Evolutionary conservation across 2,329 filamentous ascomycete genomes (phyloP), one percentile per base, ranked within the genome.

Genomic region (Aurifilum marmelostoma): DNA sequence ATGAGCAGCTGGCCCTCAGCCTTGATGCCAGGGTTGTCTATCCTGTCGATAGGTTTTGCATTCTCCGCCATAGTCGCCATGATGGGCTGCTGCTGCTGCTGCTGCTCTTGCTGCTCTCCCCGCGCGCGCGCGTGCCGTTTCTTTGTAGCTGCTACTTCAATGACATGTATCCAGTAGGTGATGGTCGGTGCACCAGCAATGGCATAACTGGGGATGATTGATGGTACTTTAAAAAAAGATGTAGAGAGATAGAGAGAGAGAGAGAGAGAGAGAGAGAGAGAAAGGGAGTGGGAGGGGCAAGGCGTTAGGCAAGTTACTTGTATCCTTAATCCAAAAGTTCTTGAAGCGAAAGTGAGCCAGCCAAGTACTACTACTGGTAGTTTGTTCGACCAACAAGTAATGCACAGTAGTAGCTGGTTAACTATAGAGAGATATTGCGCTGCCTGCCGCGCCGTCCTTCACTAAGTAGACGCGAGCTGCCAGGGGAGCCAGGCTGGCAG

Each of bases 21-120:
- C 78, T 88, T 91, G 73, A 91, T 80, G 73, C 91, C 92, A 32
- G 89, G 89, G 73, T 85, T 83, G 65, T 85, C 82, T 72, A 90
- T 87, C 71, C 84, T 83, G 63, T 77, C 75, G 75, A 88, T 83
- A 14, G 78, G 79, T 37, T 73, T 69, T 67, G 78, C 75, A 41
- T 69, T 71, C n/a, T 72, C 60, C 32, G 68, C 68, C 70, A 71
- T 71, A 5, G 47, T 71, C 52, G 67, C 67, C 54, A 67, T 66
- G 50, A 32, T 47, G 41, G 47, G 50, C 29, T 64, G 34, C 61
- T 27, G n/a, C 16, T 61, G 58, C 24, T 43, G 34, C 14, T 27
- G 39, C 43, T 24, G 37, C 12, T 14, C 24, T 4, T 4, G 4
- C 37, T 56, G 16, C 27, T n/a, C n/a, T n/a, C n/a, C n/a, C n/a